Percentiles rank a stretch among this genome's conserved stretches.
phyloP scores from a whole-genome alignment of 352 stramenopile genomes.

The Phytophthora crassamura region DNA sequence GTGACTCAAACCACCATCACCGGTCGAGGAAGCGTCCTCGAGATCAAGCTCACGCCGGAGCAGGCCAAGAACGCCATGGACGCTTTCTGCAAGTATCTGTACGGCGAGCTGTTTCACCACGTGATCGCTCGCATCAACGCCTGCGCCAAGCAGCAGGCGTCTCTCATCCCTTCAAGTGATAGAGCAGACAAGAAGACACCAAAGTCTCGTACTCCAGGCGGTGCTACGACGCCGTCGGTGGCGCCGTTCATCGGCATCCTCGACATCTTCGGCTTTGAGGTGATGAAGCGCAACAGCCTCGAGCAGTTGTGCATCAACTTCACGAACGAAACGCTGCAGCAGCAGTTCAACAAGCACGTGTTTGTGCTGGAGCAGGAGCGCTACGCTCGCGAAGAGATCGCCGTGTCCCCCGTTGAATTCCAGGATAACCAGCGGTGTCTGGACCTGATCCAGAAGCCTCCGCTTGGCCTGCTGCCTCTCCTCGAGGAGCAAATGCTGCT shows the following conservation, averaged over 20 bases:
- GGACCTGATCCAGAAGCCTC: constrained; percentile 85
- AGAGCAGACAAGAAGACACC: constrained; percentile 23
- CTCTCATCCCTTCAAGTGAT: constrained; percentile 8
- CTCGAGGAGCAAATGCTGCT: constrained; percentile 90
- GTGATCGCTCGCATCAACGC: constrained; percentile 81
- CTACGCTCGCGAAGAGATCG: constrained; percentile 80
- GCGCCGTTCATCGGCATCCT: constrained; percentile 86
- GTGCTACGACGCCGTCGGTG: neutral
- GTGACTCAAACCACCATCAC: constrained; percentile 86
- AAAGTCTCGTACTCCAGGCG: constrained; percentile 24
- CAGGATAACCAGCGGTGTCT: constrained; percentile 84
- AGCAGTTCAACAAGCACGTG: constrained; percentile 91
- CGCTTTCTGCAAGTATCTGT: constrained; percentile 87
- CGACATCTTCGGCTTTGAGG: constrained; percentile 93
- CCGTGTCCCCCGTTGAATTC: constrained; percentile 82
- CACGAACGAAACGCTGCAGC: constrained; percentile 91
- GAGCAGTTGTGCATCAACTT: constrained; percentile 94
- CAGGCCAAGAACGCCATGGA: constrained; percentile 86
- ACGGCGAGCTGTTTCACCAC: constrained; percentile 82
- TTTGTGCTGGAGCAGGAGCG: constrained; percentile 86
- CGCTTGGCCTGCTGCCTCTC: constrained; percentile 77
- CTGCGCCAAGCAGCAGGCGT: constrained; percentile 67
- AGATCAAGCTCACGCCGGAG: constrained; percentile 73
- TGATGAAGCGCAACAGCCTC: constrained; percentile 88
- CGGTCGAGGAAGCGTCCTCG: constrained; percentile 72